Percentiles rank a stretch among this genome's conserved stretches.
These are phyloP conservation scores for barley (Hordeum vulgare) DNA, from an alignment of 176 grass and related monocot genomes.

Conservation along the genomic window DNA sequence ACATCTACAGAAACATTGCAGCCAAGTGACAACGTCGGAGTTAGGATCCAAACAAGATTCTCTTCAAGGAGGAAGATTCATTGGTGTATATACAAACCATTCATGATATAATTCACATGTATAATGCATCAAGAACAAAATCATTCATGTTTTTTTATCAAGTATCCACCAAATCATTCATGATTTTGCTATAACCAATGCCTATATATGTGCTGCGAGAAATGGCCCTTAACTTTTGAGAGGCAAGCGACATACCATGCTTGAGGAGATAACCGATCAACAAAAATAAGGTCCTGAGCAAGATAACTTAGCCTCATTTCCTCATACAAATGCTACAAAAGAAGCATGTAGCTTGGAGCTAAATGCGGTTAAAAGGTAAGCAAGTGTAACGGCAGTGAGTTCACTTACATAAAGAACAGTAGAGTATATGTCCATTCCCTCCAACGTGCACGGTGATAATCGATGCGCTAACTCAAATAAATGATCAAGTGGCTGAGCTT, in stretches of 20 bases:
- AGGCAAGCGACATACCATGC: slow-evolving; percentile 54
- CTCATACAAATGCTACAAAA: slow-evolving; percentile 82
- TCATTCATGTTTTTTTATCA: too few species aligned
- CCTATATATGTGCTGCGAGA: too few species aligned
- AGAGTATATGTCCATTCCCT: slow-evolving; percentile 95
- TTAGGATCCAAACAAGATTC: too few species aligned
- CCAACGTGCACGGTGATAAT: slow-evolving; percentile 70
- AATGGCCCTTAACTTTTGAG: not conserved
- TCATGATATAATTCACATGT: too few species aligned
- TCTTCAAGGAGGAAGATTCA: too few species aligned
- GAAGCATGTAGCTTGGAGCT: slow-evolving; percentile 12
- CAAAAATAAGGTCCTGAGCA: slow-evolving; percentile 84
- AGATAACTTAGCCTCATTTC: slow-evolving; percentile 98
- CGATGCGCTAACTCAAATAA: slow-evolving; percentile 89
- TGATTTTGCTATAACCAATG: too few species aligned
- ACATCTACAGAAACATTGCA: too few species aligned
- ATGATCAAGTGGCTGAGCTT: too few species aligned
- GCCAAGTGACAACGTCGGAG: too few species aligned
- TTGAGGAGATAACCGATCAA: slow-evolving; percentile 94
- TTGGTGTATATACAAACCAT: too few species aligned
- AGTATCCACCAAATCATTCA: too few species aligned
- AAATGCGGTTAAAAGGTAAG: slow-evolving; percentile 19
- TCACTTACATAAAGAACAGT: slow-evolving; percentile 96
- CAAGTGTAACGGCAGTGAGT: slow-evolving; percentile 5
- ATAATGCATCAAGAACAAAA: too few species aligned